Base-by-base conservation (phyloP, 1,139 yeast genomes). In the Blastobotrys malaysiensis region DNA sequence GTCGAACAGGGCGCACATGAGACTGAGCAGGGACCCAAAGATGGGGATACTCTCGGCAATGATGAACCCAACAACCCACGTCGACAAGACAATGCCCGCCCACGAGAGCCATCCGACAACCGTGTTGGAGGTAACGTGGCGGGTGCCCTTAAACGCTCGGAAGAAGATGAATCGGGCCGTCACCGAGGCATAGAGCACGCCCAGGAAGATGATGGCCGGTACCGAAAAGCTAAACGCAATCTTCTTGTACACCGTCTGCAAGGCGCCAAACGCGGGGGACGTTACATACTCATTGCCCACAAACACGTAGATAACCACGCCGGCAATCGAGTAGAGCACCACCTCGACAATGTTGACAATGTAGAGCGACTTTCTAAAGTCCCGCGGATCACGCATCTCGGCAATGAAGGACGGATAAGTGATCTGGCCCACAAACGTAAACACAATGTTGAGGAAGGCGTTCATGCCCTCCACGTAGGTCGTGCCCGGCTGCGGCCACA, bases 1-100 rank as follows among this genome's bases (percentile, higher is more conserved):
- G 65, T 81, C 86, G 62, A 82, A 82, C 52, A 82, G 70, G 2
- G 86, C 80, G n/a, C 81, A 77, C 85, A 82, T 81, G 63, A 82
- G 70, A 5, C 83, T 75, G 48, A 82, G 71, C 60, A 82, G 69
- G 62, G 81, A 85, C 27, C 81, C 75, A 66, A 82, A 82, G 67
- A 82, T 81, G 13, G 86, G 86, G 63, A 82, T 81, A 31, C 80
- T 84, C 63, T 82, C 84, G 1, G 85, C 84, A 63, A 82, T 73
- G 20, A 82, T 68, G 59, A 81, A 82, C 0, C 84, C 84, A 22
- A 77, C 46, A n/a, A 74, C 65, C 86, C 86, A 82, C 20, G 78
- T 69, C 0, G 61, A 57, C 9, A 71, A 64, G 55, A 79, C 74
- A 52, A 81, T 62, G 0, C 68, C 74, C 3, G 69, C 63, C 86